These are phyloP conservation scores for Leccinum insolens DNA, from an alignment of 1,284 basidiomycete genomes.

Conservation along the genomic window DNA sequence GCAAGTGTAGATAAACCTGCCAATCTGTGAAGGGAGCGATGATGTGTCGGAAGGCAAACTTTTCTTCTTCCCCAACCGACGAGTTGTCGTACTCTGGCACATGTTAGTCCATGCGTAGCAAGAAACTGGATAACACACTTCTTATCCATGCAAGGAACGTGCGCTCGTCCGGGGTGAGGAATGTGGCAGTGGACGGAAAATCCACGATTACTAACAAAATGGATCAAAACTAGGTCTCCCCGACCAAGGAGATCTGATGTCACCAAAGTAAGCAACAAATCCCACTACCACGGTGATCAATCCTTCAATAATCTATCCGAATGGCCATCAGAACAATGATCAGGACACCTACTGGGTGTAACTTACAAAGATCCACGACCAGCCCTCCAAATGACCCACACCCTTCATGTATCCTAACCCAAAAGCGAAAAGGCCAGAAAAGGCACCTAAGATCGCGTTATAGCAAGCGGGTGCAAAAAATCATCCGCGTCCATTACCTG, in stretches of 20 bases:
- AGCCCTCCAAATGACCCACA: slow-evolving; percentile 29
- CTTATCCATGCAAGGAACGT: slow-evolving; percentile 54
- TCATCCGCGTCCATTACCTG: slow-evolving; percentile 14
- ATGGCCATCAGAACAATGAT: neutral
- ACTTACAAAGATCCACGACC: slow-evolving; percentile 44
- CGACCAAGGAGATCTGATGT: neutral
- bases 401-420: slow-evolving; percentile 31
- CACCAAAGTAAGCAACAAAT: slow-evolving; percentile 35
- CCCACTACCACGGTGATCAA: slow-evolving; percentile 39
- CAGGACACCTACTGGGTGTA: neutral
- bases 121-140: slow-evolving; percentile 40
- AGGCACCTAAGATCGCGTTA: slow-evolving; percentile 34
- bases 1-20: slow-evolving; percentile 48
- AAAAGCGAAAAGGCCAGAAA: slow-evolving; percentile 36
- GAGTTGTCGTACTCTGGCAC: slow-evolving; percentile 57
- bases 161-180: slow-evolving; percentile 48
- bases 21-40: slow-evolving; percentile 60
- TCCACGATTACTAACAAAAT: slow-evolving; percentile 44
- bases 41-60: slow-evolving; percentile 40
- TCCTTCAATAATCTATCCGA: slow-evolving; percentile 44
- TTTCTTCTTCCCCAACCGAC: slow-evolving; percentile 59
- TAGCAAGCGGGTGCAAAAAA: neutral
- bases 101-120: neutral
- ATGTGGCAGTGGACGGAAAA: slow-evolving; percentile 48
- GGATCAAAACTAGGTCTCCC: neutral